A percentile compares a stretch with the other conserved stretches of the same genome.
phyloP scores from a whole-genome alignment of 495 filamentous ascomycete genomes.

The Penicillium odoratum region DNA sequence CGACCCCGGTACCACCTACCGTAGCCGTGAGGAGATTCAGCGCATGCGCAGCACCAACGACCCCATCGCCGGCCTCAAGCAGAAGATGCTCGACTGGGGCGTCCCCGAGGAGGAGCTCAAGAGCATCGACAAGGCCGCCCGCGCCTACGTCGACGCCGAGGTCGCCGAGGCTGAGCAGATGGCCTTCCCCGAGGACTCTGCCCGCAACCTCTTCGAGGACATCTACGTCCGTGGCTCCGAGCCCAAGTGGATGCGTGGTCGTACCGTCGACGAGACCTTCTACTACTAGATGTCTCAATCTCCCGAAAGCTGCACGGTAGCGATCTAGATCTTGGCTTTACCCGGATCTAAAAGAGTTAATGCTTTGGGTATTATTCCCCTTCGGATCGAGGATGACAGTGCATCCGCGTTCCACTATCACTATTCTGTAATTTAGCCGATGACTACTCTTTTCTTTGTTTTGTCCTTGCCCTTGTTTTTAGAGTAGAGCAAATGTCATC shows the following conservation, averaged over 20 bases:
- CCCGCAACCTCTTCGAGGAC: constrained; percentile 89
- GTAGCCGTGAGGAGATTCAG: constrained; percentile 98
- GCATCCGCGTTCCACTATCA: constrained; percentile 28
- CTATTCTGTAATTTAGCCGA: constrained; percentile 40
- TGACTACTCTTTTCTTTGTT: constrained; percentile 28
- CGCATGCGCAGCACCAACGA: constrained; percentile 98
- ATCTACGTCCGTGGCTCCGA: constrained; percentile 93
- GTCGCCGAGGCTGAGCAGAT: constrained; percentile 88
- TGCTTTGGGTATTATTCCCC: constrained; percentile 7
- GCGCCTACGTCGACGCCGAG: constrained; percentile 81
- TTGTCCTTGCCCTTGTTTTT: constrained; percentile 17
- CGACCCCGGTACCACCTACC: constrained; percentile 98
- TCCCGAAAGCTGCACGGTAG: constrained; percentile 9
- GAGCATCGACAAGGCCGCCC: constrained; percentile 87
- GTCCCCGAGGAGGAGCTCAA: constrained; percentile 98
- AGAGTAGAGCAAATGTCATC: constrained; percentile 32
- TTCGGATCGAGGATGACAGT: constrained; percentile 7
- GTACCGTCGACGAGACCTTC: constrained; percentile 89
- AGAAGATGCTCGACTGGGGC: constrained; percentile 94
- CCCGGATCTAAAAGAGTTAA: constrained; percentile 15
- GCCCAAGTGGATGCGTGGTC: constrained; percentile 85
- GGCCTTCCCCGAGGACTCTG: constrained; percentile 69
- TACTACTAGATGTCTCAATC: constrained; percentile 61
- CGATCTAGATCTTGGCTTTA: constrained; percentile 7
- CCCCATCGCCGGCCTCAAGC: constrained; percentile 95